A percentile compares a stretch with the other conserved stretches of the same genome.
Conservation (phyloP, 176 grass and related monocot species). For the Bonia amplexicaulis region DNA sequence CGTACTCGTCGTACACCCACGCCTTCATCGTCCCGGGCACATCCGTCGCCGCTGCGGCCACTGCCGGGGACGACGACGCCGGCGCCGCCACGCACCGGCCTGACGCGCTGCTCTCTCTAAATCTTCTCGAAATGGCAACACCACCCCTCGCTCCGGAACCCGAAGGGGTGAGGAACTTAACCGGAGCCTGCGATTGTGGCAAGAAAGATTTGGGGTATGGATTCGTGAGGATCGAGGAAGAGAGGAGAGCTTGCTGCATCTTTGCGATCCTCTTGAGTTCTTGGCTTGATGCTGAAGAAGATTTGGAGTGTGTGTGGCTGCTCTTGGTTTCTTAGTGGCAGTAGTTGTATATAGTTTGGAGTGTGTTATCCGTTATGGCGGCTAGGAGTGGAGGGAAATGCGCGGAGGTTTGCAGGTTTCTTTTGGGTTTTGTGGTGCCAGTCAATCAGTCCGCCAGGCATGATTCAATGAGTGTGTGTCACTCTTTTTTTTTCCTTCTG, state of each 20-base stretch:
- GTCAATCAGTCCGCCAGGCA: too few relatives aligned
- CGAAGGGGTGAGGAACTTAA: neutral
- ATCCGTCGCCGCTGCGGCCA: neutral
- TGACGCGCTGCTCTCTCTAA: neutral
- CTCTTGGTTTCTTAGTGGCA: neutral
- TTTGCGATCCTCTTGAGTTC: neutral
- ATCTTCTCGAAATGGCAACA: neutral
- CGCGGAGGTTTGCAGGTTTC: neutral
- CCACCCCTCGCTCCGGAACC: neutral
- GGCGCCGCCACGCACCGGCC: constrained; percentile 15
- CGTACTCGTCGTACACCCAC: constrained; percentile 85
- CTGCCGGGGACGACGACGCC: constrained; percentile 4
- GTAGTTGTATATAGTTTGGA: neutral
- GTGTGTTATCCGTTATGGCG: constrained; percentile 12
- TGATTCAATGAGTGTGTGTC: too few relatives aligned
- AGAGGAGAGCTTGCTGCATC: constrained; percentile 48
- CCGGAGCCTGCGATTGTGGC: neutral
- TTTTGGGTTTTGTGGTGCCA: neutral
- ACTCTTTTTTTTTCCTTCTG: too few relatives aligned
- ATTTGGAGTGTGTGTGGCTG: neutral
- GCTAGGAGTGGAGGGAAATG: constrained; percentile 8
- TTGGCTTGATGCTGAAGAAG: too few relatives aligned
- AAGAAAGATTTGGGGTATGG: constrained; percentile 24
- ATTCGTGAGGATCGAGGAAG: constrained; percentile 29
- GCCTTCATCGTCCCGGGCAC: constrained; percentile 62